Evolutionary conservation across 306 rosid genomes (phyloP), one percentile per base, ranked within the genome.

Genomic region (Medicago truncatula): DNA sequence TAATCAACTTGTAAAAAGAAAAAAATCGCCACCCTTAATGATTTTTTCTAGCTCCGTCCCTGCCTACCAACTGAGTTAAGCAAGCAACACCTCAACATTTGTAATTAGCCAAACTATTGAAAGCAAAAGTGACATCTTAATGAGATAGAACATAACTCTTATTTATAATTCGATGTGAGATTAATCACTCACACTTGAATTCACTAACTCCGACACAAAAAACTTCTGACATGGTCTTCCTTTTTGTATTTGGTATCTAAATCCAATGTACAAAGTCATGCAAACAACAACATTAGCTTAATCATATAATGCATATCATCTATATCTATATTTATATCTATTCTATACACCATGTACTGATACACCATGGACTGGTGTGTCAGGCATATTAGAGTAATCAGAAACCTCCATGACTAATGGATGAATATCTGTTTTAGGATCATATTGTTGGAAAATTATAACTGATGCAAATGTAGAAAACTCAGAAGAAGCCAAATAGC

Each of bases 401-500:
- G 78, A 67, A 64, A 67, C 76, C 82, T 89, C 95, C 79, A 80
- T 80, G 9, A 87, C 89, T 60, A 87, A 56, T 13, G 86, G 92
- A 4, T 83, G 73, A 40, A 39, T 13, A 60, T 83, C 67, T 8
- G 73, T 46, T 15, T 62, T 38, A 7, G 84, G 80, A 71, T 86
- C 59, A 54, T 87, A 84, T 36, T 89, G 90, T n/a, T 89, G 92
- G 74, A 87, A 46, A 62, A 89, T 89, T 39, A 86, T 8, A 34
- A 87, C 86, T 2, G 95, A 87, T 9, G 90, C 43, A 0, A 78
- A 76, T 46, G 85, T 70, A 1, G 92, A 89, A 72, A 87, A 89
- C 1, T 84, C 95, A 0, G 95, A 87, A 20, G 88, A 61, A 9
- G 89, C 91, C 68, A 89, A 76, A 81, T 80, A 89, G 80, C 89